Evolutionary conservation across 2,329 filamentous ascomycete genomes (phyloP).

Genomic region (Tothia fuscella): DNA sequence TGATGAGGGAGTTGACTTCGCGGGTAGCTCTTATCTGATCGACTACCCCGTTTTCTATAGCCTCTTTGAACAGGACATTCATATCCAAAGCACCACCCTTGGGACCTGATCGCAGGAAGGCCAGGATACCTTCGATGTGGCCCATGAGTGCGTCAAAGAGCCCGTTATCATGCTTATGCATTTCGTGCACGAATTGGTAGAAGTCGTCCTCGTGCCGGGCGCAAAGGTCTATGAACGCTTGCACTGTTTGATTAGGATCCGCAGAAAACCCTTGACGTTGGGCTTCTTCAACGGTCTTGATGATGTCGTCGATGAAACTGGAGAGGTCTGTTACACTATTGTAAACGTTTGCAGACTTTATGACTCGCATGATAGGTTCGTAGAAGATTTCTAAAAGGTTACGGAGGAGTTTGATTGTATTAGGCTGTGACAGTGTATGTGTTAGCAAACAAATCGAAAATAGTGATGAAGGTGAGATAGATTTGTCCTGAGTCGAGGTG

Average conservation of each 20-base stretch:
- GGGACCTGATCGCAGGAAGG: conserved; percentile 81
- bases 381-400: conserved; percentile 99
- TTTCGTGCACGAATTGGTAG: conserved; percentile 98
- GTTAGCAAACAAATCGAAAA: too few relatives aligned
- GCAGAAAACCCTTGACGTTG: conserved; percentile 73
- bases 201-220: conserved; percentile 91
- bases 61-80: conserved; percentile 82
- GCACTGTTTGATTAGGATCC: conserved; percentile 95
- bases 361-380: conserved; percentile 89
- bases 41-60: conserved; percentile 52
- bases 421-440: conserved; percentile 42
- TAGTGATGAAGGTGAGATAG: too few relatives aligned
- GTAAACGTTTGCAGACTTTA: conserved; percentile 98
- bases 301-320: conserved; percentile 83
- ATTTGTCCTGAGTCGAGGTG: too few relatives aligned
- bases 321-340: conserved; percentile 95
- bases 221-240: conserved; percentile 95
- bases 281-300: conserved; percentile 59
- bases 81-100: conserved; percentile 72
- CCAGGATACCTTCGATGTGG: conserved; percentile 91
- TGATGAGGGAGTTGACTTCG: conserved; percentile 77
- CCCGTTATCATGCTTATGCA: conserved; percentile 92
- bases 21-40: conserved; percentile 59
- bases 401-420: conserved; percentile 90
- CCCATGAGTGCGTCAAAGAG: conserved; percentile 93